A percentile compares a stretch with the other conserved stretches of the same genome.
phyloP scores from a whole-genome alignment of 495 filamentous ascomycete species.

The Apodospora peruviana region DNA sequence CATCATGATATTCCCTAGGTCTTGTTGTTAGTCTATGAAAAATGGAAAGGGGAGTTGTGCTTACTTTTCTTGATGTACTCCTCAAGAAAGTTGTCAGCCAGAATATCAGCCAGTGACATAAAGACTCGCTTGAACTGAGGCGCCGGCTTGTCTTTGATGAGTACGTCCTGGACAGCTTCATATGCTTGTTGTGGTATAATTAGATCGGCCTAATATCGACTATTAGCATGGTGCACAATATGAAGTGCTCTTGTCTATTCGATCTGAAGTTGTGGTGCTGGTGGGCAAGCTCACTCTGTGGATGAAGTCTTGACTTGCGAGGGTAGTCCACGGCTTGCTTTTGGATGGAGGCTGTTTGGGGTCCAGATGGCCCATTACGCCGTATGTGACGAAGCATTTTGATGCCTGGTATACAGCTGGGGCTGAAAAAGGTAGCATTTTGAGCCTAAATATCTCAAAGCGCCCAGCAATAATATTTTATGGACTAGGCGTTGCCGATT shows the following conservation, averaged over 20 bases:
- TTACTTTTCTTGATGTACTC: constrained; percentile 82
- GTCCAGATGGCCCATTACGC: constrained; percentile 59
- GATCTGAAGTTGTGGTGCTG: too few relatives aligned
- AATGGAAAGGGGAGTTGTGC: not conserved
- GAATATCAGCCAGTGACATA: constrained; percentile 64
- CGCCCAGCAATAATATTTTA: not conserved
- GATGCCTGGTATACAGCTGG: constrained; percentile 51
- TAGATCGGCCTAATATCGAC: constrained; percentile 56
- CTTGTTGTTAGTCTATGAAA: not conserved
- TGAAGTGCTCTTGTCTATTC: not conserved
- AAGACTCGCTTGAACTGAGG: constrained; percentile 63
- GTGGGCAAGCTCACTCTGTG: constrained; percentile 54
- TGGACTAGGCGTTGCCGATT: too few relatives aligned
- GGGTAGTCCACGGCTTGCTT: constrained; percentile 65
- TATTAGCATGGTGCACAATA: constrained; percentile 3
- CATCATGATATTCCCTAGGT: constrained; percentile 78
- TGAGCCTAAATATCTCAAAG: not conserved
- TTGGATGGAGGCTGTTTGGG: constrained; percentile 64
- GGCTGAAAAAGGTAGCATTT: constrained; percentile 55
- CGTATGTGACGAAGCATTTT: constrained; percentile 73
- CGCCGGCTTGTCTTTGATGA: constrained; percentile 34
- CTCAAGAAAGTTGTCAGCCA: constrained; percentile 78
- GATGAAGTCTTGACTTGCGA: constrained; percentile 64
- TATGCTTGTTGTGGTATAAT: constrained; percentile 66
- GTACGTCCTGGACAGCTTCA: constrained; percentile 48